These are phyloP conservation scores for Alternaria tenuissima DNA, from an alignment of 2,329 filamentous ascomycete genomes.

Conservation along the genomic window DNA sequence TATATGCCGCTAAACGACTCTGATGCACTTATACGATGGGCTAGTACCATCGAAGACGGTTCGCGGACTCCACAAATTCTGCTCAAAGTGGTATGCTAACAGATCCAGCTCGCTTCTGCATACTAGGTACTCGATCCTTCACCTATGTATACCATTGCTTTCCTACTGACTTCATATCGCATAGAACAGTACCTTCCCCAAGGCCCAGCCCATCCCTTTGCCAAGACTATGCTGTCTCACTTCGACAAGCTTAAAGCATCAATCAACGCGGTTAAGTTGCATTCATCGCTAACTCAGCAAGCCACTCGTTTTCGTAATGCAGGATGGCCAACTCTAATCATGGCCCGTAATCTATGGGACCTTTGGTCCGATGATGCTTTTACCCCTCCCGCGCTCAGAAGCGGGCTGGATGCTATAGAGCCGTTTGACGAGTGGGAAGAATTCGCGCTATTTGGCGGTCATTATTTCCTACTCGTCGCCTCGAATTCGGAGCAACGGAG, in stretches of 20 bases:
- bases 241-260: constrained; percentile 83
- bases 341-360: constrained; percentile 76
- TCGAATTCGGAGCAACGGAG: constrained; percentile 49
- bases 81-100: constrained; percentile 12
- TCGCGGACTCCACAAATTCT: constrained; percentile 34
- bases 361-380: constrained; percentile 78
- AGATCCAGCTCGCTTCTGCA: constrained; percentile 75
- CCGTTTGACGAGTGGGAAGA: constrained; percentile 98
- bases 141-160: background rate
- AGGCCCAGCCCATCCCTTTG: constrained; percentile 81
- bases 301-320: constrained; percentile 69
- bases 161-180: constrained; percentile 8
- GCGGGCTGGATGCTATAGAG: constrained; percentile 73
- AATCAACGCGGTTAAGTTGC: constrained; percentile 75
- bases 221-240: constrained; percentile 82
- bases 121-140: constrained; percentile 58
- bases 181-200: constrained; percentile 82
- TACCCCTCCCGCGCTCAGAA: constrained; percentile 67
- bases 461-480: constrained; percentile 82
- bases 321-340: constrained; percentile 72
- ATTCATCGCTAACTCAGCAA: constrained; percentile 73
- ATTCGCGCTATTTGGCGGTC: constrained; percentile 81
- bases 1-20: constrained; percentile 82
- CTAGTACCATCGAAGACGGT: constrained; percentile 74
- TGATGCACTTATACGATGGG: constrained; percentile 80